Evolutionary conservation across 495 filamentous ascomycete genomes (phyloP).

Genomic region (Neurospora tetrasperma): DNA sequence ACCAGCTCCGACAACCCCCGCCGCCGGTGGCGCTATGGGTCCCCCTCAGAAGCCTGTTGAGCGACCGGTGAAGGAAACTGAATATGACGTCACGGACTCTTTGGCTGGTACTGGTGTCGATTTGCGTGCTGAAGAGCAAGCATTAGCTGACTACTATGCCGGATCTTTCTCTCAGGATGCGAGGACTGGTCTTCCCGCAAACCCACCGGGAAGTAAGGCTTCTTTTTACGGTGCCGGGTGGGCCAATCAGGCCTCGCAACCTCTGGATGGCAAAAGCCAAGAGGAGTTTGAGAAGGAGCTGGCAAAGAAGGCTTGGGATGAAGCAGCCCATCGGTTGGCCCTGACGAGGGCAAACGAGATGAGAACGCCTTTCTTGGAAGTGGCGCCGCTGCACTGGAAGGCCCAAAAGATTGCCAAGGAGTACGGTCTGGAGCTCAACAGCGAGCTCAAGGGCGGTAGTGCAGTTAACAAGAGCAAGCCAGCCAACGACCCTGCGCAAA

Average conservation of each 20-base stretch:
- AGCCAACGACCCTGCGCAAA: constrained; percentile 42
- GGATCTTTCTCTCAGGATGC: constrained; percentile 24
- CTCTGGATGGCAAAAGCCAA: constrained; percentile 35
- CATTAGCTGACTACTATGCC: constrained; percentile 48
- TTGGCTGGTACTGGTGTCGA: constrained; percentile 72
- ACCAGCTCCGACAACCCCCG: constrained; percentile 13
- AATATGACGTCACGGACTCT: constrained; percentile 62
- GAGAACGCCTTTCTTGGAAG: constrained; percentile 29
- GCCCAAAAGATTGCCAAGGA: constrained; percentile 54
- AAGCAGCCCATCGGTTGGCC: constrained; percentile 33
- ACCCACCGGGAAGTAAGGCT: constrained; percentile 33
- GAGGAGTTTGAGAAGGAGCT: constrained; percentile 40
- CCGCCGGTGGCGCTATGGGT: constrained; percentile 50
- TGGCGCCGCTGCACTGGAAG: constrained; percentile 33
- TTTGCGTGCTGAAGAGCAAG: constrained; percentile 71
- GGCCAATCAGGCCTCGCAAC: constrained; percentile 43
- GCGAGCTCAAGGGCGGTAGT: constrained; percentile 36
- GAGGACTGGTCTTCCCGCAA: constrained; percentile 37
- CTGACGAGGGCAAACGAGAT: constrained; percentile 37
- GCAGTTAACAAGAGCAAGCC: constrained; percentile 33
- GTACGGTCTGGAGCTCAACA: constrained; percentile 43
- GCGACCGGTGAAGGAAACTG: constrained; percentile 56
- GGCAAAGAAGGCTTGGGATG: constrained; percentile 37
- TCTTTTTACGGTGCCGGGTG: constrained; percentile 51
- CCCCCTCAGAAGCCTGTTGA: constrained; percentile 68